Evolutionary conservation across 805 yeast species (phyloP), one percentile per base, ranked within the genome.

Genomic region (Candida parachauliodes): DNA sequence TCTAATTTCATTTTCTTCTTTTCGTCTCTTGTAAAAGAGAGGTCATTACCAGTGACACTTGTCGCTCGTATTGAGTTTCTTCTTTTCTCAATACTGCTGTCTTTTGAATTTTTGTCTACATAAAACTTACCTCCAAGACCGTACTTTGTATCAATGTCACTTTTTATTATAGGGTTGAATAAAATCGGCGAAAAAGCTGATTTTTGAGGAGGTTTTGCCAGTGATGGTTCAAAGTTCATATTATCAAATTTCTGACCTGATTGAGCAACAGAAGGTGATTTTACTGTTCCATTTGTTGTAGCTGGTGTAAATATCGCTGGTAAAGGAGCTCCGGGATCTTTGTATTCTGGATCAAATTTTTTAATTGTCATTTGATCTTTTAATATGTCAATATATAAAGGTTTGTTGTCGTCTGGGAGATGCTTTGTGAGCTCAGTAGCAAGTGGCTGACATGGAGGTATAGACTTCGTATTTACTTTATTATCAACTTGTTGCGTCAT

Each of bases 61-160:
- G 69, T 62, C 3, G 68, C 68, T 39, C 69, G 41, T 4, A 60
- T 32, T 17, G 45, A 44, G 12, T 49, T 49, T 26, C 45, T 43
- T 30, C 48, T 51, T 30, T 49, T 37, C 19, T 48, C 50, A 2
- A 39, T 18, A 14, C 57, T 62, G 3, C 43, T 35, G 16, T 48
- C 62, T 11, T 34, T 39, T 8, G 54, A 36, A 12, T 66, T 72
- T 32, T 59, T 55, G 4, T 59, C 63, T 11, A 84, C 86, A 53
- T 80, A 88, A 54, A 85, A 91, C 52, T 89, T 84, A 2, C 98
- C 98, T 5, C 98, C 98, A 45, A 74, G 73, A 9, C 82, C 81
- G 51, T 91, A 91, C 52, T 91, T 91, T 40, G 84, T 79, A 54
- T 91, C 98, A 27, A 91, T 80, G 41, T 76, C 79, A 32, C 76